Percentiles rank a stretch among this genome's conserved stretches.
Evolutionary conservation across 23 red algal species (phyloP).

Genomic region (Gracilaria domingensis): DNA sequence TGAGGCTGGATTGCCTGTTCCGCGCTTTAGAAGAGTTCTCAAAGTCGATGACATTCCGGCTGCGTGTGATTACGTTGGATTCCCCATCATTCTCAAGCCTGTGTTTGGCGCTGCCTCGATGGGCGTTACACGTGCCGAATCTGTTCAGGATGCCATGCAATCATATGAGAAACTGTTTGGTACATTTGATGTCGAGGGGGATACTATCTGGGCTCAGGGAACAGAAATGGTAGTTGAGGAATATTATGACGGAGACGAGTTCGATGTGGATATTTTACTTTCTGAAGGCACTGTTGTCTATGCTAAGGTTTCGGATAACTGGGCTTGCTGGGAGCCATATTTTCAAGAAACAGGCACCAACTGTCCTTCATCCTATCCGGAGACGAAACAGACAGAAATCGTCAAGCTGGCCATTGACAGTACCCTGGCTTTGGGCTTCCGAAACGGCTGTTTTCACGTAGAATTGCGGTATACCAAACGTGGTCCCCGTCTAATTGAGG

Average conservation of each 20-base stretch:
- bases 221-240: conserved; percentile 96
- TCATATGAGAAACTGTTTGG: conserved; percentile 69
- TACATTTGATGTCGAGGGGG: conserved; percentile 60
- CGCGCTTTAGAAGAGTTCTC: conserved; percentile 66
- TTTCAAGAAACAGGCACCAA: conserved; percentile 97
- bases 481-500: conserved; percentile 97
- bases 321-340: conserved; percentile 94
- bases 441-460: conserved; percentile 89
- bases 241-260: conserved; percentile 98
- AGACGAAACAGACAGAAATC: conserved; percentile 74
- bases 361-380: conserved; percentile 91
- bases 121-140: conserved; percentile 79
- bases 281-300: conserved; percentile 91
- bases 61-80: conserved; percentile 85
- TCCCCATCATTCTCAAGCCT: conserved; percentile 92
- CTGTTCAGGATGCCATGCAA: conserved; percentile 34
- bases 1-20: conserved; percentile 77
- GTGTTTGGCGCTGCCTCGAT: conserved; percentile 91
- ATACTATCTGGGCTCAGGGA: conserved; percentile 96
- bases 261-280: conserved; percentile 94
- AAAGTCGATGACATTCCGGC: conserved; percentile 52
- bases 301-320: conserved; percentile 91
- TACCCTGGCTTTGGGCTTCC: conserved; percentile 88
- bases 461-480: conserved; percentile 93
- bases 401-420: conserved; percentile 74